Evolutionary conservation across 2,329 filamentous ascomycete species (phyloP), one percentile per base, ranked within the genome.

Genomic region (Sporothrix protearum): DNA sequence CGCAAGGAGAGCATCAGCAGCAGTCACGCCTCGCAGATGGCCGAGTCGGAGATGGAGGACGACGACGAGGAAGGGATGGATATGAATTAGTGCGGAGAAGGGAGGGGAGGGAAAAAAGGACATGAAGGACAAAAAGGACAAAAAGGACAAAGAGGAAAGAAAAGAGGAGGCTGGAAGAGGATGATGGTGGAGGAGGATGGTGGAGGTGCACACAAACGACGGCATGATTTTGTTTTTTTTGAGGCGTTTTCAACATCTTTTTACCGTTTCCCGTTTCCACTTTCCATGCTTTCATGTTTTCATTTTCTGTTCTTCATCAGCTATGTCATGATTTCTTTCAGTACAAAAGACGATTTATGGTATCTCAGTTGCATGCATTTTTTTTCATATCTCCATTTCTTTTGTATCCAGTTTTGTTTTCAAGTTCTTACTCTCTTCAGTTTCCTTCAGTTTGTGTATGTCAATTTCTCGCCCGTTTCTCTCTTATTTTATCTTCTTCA

Each of bases 1-100:
- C 81, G 88, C 68, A 90, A 90, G 79, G 85, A 85, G 75, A 90
- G 88, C 78, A 81, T 89, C 66, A 84, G 86, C 76, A 89, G 87
- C 78, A 89, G 87, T 77, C 86, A 84, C 73, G 84, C 87, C 75
- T 87, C 86, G 2, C 86, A 87, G 76, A 81, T 85, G 75, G 77
- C 87, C 5, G 86, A 88, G 73, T 87, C 85, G 1, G 88, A 89
- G 73, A 81, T 79, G 42, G 76, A 76, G 7, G 74, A 74, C n/a
- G 75, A 76, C 28, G 76, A 76, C 19, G 76, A 76, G 3, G 75
- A 75, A 69, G 75, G 74, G 3, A 75, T 75, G 75, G 75, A 76
- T 57, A 73, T 75, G 73, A 74, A 71, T 25, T 75, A 73, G 49
- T n/a, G n/a, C n/a, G n/a, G n/a, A n/a, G 63, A n/a, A n/a, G 8